Evolutionary conservation across 2,329 filamentous ascomycete species (phyloP).

Genomic region (Ascochyta pisi): DNA sequence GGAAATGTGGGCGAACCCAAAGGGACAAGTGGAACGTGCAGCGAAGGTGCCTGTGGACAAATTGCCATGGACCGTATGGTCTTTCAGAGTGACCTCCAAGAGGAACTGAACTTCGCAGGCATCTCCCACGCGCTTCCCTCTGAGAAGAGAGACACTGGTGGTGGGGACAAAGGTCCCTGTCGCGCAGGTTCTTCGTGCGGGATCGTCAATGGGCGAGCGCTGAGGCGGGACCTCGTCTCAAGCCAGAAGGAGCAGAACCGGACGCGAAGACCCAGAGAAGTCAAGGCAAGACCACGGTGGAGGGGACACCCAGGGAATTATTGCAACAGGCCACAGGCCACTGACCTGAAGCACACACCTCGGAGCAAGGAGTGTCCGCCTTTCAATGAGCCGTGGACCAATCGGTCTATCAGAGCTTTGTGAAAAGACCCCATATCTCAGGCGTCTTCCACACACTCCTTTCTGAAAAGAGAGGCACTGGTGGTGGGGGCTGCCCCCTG

Average conservation of each 20-base stretch:
- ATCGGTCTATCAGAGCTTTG: constrained; percentile 25
- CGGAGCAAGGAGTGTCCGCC: constrained; percentile 15
- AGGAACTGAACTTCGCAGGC: constrained; percentile 32
- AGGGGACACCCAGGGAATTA: constrained; percentile 4
- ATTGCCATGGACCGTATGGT: constrained; percentile 32
- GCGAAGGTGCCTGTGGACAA: constrained; percentile 29
- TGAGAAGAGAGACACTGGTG: constrained; percentile 34
- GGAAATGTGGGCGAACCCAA: constrained; percentile 16
- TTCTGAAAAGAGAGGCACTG: constrained; percentile 29
- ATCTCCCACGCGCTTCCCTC: constrained; percentile 33
- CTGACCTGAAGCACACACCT: constrained; percentile 7
- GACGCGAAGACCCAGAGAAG: constrained; percentile 11
- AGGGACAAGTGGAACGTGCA: constrained; percentile 13
- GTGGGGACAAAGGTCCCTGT: constrained; percentile 29
- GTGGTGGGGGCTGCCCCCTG: constrained; percentile 31
- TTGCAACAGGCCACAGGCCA: constrained; percentile 4
- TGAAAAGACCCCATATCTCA: constrained; percentile 30
- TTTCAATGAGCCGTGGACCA: constrained; percentile 30
- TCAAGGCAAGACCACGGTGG: constrained; percentile 1
- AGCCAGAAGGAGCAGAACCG: constrained; percentile 3
- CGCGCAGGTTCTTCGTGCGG: constrained; percentile 29
- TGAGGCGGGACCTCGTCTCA: constrained; percentile 9
- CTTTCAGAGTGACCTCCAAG: constrained; percentile 23
- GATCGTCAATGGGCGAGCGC: constrained; percentile 25
- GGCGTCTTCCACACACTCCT: constrained; percentile 34